Conservation (phyloP, 2,329 filamentous ascomycete genomes). For the Epichloe sylvatica region DNA sequence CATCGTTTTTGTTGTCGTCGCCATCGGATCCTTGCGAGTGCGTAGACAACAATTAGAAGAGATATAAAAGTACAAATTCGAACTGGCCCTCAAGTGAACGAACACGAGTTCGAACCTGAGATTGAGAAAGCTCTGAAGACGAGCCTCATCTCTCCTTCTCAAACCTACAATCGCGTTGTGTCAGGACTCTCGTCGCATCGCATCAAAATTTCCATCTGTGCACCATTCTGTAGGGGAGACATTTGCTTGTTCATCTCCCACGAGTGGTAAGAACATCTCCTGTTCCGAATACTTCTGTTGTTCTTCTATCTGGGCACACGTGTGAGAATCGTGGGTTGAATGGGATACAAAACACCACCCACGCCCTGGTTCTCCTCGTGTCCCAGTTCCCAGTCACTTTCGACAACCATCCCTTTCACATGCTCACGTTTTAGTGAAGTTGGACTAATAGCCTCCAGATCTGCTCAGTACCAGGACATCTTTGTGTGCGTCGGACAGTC, state of each 20-base stretch:
- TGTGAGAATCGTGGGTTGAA: no score
- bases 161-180: constrained; percentile 7
- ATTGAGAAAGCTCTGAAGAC: constrained; percentile 1
- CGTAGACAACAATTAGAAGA: constrained; percentile 24
- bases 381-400: background rate
- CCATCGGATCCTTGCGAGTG: constrained; percentile 21
- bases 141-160: background rate
- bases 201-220: constrained; percentile 14
- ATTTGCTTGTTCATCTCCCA: constrained; percentile 97
- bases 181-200: constrained; percentile 10
- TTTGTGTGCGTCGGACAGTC: constrained; percentile 11
- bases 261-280: constrained; percentile 41
- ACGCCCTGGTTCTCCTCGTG: no score
- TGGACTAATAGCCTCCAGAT: constrained; percentile 15
- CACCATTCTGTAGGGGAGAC: constrained; percentile 60
- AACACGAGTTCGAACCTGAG: constrained; percentile 8
- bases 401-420: background rate
- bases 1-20: constrained; percentile 18
- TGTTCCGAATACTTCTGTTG: background rate
- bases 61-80: constrained; percentile 10
- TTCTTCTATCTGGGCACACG: background rate
- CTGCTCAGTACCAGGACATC: constrained; percentile 14
- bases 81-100: constrained; percentile 20
- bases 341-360: no score
- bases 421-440: background rate